Conservation (phyloP, 768 basidiomycete genomes). For the Suillus subaureus region DNA sequence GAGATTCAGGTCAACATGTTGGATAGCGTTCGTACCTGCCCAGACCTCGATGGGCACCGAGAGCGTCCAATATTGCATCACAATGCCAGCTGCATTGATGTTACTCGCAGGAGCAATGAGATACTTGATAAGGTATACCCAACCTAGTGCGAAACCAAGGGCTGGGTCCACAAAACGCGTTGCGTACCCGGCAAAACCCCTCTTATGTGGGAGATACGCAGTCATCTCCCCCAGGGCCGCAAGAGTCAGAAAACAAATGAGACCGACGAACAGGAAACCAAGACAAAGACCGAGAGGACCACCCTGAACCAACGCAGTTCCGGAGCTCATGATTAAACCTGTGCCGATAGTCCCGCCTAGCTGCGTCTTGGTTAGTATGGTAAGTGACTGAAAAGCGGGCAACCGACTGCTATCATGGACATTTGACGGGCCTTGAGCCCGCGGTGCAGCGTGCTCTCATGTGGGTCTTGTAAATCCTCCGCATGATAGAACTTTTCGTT, state of each 20-base stretch:
- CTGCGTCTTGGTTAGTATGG: constrained; percentile 21
- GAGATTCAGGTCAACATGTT: background rate
- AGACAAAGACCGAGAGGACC: constrained; percentile 54
- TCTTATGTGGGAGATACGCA: constrained; percentile 57
- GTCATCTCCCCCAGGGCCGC: constrained; percentile 45
- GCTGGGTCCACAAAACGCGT: constrained; percentile 72
- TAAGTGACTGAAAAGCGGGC: constrained; percentile 4
- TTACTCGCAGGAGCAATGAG: constrained; percentile 68
- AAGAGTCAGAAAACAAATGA: constrained; percentile 64
- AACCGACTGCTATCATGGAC: constrained; percentile 56
- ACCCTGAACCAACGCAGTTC: constrained; percentile 58
- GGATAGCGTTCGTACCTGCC: constrained; percentile 50
- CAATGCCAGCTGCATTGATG: constrained; percentile 63
- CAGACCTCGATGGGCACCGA: constrained; percentile 51
- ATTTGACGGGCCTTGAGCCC: constrained; percentile 58
- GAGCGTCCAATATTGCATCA: constrained; percentile 51
- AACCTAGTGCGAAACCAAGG: constrained; percentile 59
- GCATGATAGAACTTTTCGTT: constrained; percentile 25
- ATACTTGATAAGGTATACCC: constrained; percentile 67
- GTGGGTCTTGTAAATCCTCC: constrained; percentile 39
- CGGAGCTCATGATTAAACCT: constrained; percentile 54
- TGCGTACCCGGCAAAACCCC: constrained; percentile 61
- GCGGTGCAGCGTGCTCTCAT: constrained; percentile 47
- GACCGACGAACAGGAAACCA: constrained; percentile 51
- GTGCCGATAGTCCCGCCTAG: constrained; percentile 57